Base-by-base conservation (phyloP, 805 yeast genomes). In the Sugiyamaella americana region DNA sequence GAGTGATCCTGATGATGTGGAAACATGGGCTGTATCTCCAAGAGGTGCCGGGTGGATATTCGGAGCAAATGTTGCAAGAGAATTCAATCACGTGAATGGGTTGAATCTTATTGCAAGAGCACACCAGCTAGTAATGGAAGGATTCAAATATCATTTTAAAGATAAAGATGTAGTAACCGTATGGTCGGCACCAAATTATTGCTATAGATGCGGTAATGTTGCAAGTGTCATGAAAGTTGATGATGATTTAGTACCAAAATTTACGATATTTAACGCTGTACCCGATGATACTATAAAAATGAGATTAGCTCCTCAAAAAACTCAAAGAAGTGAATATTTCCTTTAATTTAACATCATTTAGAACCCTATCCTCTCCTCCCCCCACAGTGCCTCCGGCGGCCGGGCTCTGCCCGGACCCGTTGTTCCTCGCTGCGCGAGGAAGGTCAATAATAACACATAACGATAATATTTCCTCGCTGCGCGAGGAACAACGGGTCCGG, bases 11-110 rank as follows among this genome's bases (percentile, higher is more conserved):
- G 98, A 91, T 64, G 89, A 89, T 59, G 96, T 89, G 38, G 96
- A 87, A 58, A 87, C 96, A 10, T 91, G 98, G 98, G 96, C 95
- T 19, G 96, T 93, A 18, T 83, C 94, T 22, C 96, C 97, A 26
- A 77, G 98, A 61, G 98, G 98, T 51, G 98, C 98, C 0, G 98
- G 98, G 10, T 91, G 98, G 98, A 69, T 91, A 44, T 91, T 91
- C 64, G 98, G 98, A 20, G 78, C 88, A 39, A 84, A 84, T 63
- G 97, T 93, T 20, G 93, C 96, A 16, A 71, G 96, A 48, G 98
- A 93, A 66, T 93, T 93, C 69, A 93, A 91, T 68, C 95, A 93
- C 65, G 94, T 91, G 46, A 91, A 93, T 64, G 88, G 88, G 54
- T 71, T 93, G 51, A 79, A 79, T 54, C 71, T 91, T 56, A 88